Base-by-base conservation (phyloP, 2,329 filamentous ascomycete species). In the Botryotinia convoluta region DNA sequence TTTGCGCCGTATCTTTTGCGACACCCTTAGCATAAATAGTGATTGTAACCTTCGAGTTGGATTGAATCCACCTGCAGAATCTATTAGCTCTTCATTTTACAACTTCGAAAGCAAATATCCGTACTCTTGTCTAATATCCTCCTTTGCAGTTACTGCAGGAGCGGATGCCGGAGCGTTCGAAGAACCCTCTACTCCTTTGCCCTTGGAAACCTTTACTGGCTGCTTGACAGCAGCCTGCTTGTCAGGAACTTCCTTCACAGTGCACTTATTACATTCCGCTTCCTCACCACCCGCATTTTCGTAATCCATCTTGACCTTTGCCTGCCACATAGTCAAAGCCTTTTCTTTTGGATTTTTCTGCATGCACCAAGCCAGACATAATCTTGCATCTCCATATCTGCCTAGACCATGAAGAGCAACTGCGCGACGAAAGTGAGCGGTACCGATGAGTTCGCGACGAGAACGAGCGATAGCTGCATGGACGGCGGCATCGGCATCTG, bases 401-500 rank as follows among this genome's bases (percentile, higher is more conserved):
- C 88, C 89, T 59, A 94, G 84, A 67, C 90, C 88, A 81, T 90
- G 92, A 39, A 95, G 86, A 18, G 92, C 88, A 20, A 97, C 89
- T 8, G 89, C 92, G 54, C 95, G 89, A 77, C 95, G 90, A 79
- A 96, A 89, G 79, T 98, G 93, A 2, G 93, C 91, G n/a, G 93
- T 89, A 63, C 90, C 86, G 81, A 98, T 93, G 44, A 92, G 87
- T 76, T 93, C 89, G 69, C 92, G 89, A 78, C 91, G 92, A 45
- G 88, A 92, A 59, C 95, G 91, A 75, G 91, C 86, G 39, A 84
- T 84, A 4, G 91, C 91, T 6, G 87, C 83, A 54, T 87, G 83
- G 71, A 92, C 87, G 4, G 90, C 92, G 65, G 86, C 85, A 75
- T 94, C 89, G 54, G 91, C 90, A 82, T 95, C 92, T 57, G 84